These are phyloP conservation scores for Triticum monococcum DNA, from an alignment of 176 grass and related monocot genomes.

Conservation along the genomic window DNA sequence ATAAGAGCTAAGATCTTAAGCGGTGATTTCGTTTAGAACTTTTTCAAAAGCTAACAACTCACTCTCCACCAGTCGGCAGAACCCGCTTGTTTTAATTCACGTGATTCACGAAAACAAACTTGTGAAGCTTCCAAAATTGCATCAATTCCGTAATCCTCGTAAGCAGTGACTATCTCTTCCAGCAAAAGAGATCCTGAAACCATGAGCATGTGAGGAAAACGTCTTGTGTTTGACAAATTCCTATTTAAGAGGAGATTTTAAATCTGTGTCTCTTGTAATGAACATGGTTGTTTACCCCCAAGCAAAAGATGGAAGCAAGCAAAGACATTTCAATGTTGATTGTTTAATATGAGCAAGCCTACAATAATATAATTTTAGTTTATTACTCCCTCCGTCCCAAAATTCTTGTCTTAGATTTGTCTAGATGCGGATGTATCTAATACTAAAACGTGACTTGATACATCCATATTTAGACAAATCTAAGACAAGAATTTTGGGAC, in stretches of 20 bases:
- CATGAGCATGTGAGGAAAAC: constrained; percentile 22
- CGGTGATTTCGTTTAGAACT: background rate
- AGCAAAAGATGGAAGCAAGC: background rate
- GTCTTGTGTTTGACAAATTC: background rate
- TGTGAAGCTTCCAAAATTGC: constrained; percentile 72
- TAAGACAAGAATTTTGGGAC: no score
- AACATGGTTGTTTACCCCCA: background rate
- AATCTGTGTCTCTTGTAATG: background rate
- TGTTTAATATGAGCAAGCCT: constrained; percentile 4
- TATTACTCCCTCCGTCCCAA: background rate
- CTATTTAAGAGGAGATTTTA: background rate
- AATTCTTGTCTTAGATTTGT: no score
- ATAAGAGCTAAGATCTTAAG: background rate
- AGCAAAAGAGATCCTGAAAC: constrained; percentile 78
- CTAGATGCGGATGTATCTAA: no score
- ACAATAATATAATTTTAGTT: background rate
- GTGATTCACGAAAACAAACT: constrained; percentile 65
- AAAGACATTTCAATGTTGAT: background rate
- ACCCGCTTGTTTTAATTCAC: constrained; percentile 73
- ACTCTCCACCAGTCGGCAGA: constrained; percentile 92
- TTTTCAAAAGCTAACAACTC: constrained; percentile 37
- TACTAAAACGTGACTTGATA: no score
- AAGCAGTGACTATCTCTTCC: constrained; percentile 84
- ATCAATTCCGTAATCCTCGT: constrained; percentile 67
- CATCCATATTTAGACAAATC: no score